phyloP scores from a whole-genome alignment of 148 eudicot species.

The Rhododendron kiyosumense region DNA sequence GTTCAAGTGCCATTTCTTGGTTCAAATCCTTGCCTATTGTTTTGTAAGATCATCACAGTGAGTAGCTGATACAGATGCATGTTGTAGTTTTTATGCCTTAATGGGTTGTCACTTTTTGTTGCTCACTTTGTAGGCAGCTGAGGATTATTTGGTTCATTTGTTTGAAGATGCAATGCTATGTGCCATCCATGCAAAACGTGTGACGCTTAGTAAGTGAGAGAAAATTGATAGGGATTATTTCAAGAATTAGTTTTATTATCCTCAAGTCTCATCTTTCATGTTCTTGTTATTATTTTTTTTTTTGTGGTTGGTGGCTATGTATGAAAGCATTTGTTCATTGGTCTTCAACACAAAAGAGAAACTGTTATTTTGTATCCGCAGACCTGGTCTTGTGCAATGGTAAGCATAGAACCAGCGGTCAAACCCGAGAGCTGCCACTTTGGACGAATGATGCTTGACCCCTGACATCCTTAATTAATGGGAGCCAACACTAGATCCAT shows the following conservation, averaged over 20 bases:
- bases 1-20: background rate
- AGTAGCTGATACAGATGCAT: background rate
- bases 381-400: background rate
- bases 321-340: background rate
- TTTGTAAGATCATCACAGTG: background rate
- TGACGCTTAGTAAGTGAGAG: slow-evolving; percentile 73
- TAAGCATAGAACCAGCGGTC: background rate
- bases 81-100: background rate
- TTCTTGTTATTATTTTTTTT: background rate
- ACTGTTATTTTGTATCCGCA: background rate
- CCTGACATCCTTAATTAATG: background rate
- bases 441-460: background rate
- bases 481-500: background rate
- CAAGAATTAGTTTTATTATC: background rate
- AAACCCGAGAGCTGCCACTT: background rate
- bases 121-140: slow-evolving; percentile 62
- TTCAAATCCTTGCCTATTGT: background rate
- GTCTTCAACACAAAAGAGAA: background rate
- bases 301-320: background rate
- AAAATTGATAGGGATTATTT: background rate
- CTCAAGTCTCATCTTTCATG: background rate
- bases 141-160: slow-evolving; percentile 46
- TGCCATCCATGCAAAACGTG: slow-evolving; percentile 81
- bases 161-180: slow-evolving; percentile 79
- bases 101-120: slow-evolving; percentile 7